Evolutionary conservation across 2,329 filamentous ascomycete genomes (phyloP).

Genomic region (Teratosphaeria pseudoeucalypti): DNA sequence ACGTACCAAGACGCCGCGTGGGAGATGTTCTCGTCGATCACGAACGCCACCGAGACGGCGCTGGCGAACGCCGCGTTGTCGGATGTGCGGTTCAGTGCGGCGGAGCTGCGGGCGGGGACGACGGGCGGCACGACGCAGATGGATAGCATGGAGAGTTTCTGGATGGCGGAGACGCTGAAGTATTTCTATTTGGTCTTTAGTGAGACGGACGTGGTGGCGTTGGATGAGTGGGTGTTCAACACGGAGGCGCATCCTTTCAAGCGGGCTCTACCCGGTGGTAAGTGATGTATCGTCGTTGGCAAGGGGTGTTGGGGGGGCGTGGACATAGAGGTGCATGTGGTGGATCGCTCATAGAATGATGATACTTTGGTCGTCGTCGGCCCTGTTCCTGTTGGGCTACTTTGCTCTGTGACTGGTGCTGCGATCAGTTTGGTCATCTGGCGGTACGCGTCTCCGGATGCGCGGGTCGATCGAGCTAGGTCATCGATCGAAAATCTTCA

Average conservation of each 20-base stretch:
- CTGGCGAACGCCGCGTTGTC: slow-evolving; percentile 36
- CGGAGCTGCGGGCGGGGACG: slow-evolving; percentile 18
- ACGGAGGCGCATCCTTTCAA: slow-evolving; percentile 42
- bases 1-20: slow-evolving; percentile 36
- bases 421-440: too few species aligned
- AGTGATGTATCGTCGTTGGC: background rate
- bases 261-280: slow-evolving; percentile 3
- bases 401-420: too few species aligned
- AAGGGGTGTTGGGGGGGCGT: background rate
- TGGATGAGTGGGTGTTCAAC: slow-evolving; percentile 42
- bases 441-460: too few species aligned
- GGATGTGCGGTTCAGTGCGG: slow-evolving; percentile 31
- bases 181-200: slow-evolving; percentile 41
- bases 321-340: background rate
- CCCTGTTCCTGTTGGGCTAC: too few species aligned
- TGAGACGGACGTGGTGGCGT: slow-evolving; percentile 30
- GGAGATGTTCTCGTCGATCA: slow-evolving; percentile 41
- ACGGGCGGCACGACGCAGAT: slow-evolving; percentile 14
- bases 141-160: slow-evolving; percentile 42
- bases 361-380: too few species aligned
- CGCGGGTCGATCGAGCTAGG: too few species aligned
- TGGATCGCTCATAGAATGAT: too few species aligned
- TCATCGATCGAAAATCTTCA: too few species aligned
- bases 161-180: slow-evolving; percentile 41
- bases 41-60: slow-evolving; percentile 32